Evolutionary conservation across 2,329 filamentous ascomycete genomes (phyloP).

Genomic region (Pseudocercospora macadamiae): DNA sequence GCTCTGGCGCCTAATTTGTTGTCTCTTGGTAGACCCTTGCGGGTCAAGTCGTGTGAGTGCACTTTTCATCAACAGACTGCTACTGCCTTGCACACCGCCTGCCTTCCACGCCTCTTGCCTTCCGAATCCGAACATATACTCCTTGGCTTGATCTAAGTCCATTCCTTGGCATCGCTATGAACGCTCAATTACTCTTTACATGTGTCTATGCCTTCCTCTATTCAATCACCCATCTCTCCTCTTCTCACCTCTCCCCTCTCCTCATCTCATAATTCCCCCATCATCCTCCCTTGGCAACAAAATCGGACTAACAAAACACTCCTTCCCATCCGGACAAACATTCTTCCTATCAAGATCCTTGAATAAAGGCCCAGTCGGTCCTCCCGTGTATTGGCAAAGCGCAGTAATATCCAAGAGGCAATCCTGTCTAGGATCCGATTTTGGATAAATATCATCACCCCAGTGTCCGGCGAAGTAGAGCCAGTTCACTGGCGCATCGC

Average conservation of each 20-base stretch:
- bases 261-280: neutral
- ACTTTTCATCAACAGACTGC: too few relatives aligned
- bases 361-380: slow-evolving; percentile 64
- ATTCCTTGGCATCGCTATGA: too few relatives aligned
- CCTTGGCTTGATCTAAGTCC: too few relatives aligned
- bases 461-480: slow-evolving; percentile 62
- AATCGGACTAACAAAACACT: slow-evolving; percentile 40
- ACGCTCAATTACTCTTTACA: too few relatives aligned
- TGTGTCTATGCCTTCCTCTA: neutral
- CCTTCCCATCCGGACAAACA: slow-evolving; percentile 58
- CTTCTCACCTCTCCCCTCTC: too few relatives aligned
- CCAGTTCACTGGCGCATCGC: slow-evolving; percentile 56
- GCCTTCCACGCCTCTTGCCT: too few relatives aligned
- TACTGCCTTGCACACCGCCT: too few relatives aligned
- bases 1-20: neutral
- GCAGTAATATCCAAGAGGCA: slow-evolving; percentile 43
- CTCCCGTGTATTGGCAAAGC: slow-evolving; percentile 54
- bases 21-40: neutral
- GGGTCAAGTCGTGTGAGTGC: too few relatives aligned
- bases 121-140: too few relatives aligned
- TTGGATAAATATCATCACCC: slow-evolving; percentile 64
- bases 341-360: slow-evolving; percentile 60
- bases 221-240: neutral
- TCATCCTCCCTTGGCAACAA: slow-evolving; percentile 9
- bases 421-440: slow-evolving; percentile 55